These are phyloP conservation scores for Russula griseocarnosa DNA, from an alignment of 768 basidiomycete genomes.

Conservation along the genomic window DNA sequence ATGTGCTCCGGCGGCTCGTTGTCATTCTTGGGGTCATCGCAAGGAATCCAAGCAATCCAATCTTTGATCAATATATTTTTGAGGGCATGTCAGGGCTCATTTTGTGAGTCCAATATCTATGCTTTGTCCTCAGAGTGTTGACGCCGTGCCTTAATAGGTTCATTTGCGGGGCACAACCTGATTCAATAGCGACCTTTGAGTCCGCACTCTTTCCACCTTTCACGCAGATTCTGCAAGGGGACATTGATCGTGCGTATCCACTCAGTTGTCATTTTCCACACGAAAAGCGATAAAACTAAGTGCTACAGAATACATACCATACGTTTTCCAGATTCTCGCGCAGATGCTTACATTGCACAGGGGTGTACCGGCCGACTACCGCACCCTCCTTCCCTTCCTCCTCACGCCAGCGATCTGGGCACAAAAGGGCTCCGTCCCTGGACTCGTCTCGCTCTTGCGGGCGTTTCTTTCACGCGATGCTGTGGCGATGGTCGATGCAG, in stretches of 20 bases:
- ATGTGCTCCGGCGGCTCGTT: slow-evolving; percentile 69
- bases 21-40: slow-evolving; percentile 81
- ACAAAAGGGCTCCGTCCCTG: slow-evolving; percentile 92
- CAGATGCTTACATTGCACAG: slow-evolving; percentile 89
- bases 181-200: slow-evolving; percentile 73
- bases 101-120: slow-evolving; percentile 46
- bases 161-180: slow-evolving; percentile 64
- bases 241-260: slow-evolving; percentile 74
- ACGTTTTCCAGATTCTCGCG: slow-evolving; percentile 93
- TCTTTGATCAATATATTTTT: slow-evolving; percentile 96
- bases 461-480: slow-evolving; percentile 77
- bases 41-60: slow-evolving; percentile 95
- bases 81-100: slow-evolving; percentile 94
- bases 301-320: slow-evolving; percentile 85
- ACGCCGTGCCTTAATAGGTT: slow-evolving; percentile 48
- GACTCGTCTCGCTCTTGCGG: slow-evolving; percentile 81
- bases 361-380: slow-evolving; percentile 72
- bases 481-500: slow-evolving; percentile 57
- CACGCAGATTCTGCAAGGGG: slow-evolving; percentile 82
- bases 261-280: background rate
- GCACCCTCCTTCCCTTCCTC: slow-evolving; percentile 71
- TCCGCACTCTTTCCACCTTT: slow-evolving; percentile 79
- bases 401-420: slow-evolving; percentile 86
- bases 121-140: background rate
- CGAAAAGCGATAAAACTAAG: background rate